phyloP scores from a whole-genome alignment of 2,329 filamentous ascomycete species.

The Nemania sp. region DNA sequence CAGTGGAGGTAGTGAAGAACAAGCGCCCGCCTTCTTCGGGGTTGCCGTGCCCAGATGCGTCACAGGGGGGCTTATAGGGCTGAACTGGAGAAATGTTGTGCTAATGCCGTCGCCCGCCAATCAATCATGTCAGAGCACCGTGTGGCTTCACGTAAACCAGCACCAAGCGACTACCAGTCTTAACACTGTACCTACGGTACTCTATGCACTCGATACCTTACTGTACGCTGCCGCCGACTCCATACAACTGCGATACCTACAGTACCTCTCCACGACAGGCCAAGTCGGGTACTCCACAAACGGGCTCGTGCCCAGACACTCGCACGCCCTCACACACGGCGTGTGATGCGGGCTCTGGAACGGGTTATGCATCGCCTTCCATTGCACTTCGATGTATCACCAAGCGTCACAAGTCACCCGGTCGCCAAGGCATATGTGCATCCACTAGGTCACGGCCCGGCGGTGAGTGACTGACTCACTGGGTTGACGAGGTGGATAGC shows the following conservation, averaged over 20 bases:
- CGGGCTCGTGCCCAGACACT: too few relatives aligned
- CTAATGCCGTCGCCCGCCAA: background rate
- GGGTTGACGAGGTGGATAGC: constrained; percentile 11
- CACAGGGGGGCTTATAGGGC: constrained; percentile 30
- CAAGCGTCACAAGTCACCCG: constrained; percentile 12
- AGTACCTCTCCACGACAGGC: too few relatives aligned
- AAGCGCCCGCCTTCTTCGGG: constrained; percentile 24
- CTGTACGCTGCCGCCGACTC: background rate
- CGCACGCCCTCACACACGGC: too few relatives aligned
- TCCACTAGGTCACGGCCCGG: constrained; percentile 12
- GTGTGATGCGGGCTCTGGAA: background rate
- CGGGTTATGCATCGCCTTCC: constrained; percentile 11
- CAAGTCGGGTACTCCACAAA: too few relatives aligned
- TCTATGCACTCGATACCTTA: too few relatives aligned
- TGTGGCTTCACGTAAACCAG: too few relatives aligned
- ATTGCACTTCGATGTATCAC: constrained; percentile 2
- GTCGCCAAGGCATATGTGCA: constrained; percentile 22
- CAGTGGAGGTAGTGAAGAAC: constrained; percentile 1
- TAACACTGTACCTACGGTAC: background rate
- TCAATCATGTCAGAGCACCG: too few relatives aligned
- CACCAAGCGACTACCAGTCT: too few relatives aligned
- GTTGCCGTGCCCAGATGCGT: constrained; percentile 30
- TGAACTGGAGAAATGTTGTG: constrained; percentile 25
- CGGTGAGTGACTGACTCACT: constrained; percentile 27
- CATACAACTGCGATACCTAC: too few relatives aligned